Conservation (phyloP, 176 grass and related monocot genomes). For the Musa troglodytarum region DNA sequence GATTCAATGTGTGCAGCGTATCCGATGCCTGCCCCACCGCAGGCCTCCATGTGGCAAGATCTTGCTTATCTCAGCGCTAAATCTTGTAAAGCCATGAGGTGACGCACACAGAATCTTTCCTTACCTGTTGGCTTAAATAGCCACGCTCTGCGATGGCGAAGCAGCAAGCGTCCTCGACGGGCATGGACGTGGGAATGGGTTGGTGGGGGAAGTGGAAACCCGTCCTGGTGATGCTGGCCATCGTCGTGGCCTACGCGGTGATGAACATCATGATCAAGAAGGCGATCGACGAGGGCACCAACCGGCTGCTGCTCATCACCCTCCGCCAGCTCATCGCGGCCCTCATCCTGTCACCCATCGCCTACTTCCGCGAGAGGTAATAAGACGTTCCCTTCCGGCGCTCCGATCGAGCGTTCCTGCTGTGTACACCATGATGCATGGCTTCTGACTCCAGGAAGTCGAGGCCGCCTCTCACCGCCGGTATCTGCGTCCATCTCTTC, state of each 20-base stretch:
- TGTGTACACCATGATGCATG: not conserved
- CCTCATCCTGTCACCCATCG: conserved; percentile 43
- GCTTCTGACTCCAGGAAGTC: conserved; percentile 29
- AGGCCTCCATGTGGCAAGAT: not conserved
- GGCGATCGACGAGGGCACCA: conserved; percentile 42
- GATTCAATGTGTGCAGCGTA: not conserved
- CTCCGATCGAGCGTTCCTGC: not conserved
- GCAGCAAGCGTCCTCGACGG: not conserved
- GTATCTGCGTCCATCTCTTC: conserved; percentile 48
- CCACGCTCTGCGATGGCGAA: not conserved
- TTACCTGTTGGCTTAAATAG: not conserved
- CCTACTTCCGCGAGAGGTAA: conserved; percentile 68
- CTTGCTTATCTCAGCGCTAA: not conserved
- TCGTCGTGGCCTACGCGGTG: conserved; percentile 33
- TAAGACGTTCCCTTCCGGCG: not conserved
- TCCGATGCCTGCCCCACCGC: not conserved
- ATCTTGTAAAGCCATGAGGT: too few relatives aligned
- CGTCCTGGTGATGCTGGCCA: conserved; percentile 30
- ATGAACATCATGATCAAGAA: conserved; percentile 53
- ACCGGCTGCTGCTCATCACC: conserved; percentile 55
- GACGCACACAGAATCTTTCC: not conserved
- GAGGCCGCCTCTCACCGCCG: conserved; percentile 43
- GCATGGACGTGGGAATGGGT: not conserved
- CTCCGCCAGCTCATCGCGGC: conserved; percentile 43
- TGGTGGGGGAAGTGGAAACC: conserved; percentile 29